Evolutionary conservation across 1,284 basidiomycete species (phyloP), one percentile per base, ranked within the genome.

Genomic region (Meira miltonrushii): DNA sequence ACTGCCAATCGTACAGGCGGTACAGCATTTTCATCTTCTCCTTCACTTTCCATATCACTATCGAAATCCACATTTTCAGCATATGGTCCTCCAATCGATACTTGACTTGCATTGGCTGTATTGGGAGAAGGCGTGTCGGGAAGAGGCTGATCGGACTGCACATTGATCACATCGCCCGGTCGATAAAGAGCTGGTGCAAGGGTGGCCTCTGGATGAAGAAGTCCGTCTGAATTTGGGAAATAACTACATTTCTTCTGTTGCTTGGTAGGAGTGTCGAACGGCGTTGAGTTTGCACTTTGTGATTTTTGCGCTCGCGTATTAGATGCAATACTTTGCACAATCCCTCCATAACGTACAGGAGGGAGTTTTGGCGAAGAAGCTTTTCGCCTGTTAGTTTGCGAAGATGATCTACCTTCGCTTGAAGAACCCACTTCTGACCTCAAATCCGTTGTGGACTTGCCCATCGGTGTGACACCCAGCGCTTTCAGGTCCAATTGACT

Each of bases 1-100:
- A 72, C 66, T n/a, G 68, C 71, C 59, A 69, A 63, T 37, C 59
- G 59, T 33, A 33, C 28, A 33, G 28, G 28, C 10, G 67, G 67
- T 19, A 58, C 49, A 39, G 55, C 58, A 11, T 56, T 55, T 19
- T 56, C 55, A 2, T 50, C 10, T 33, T 63, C 60, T 7, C 54
- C 55, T 23, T 57, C 59, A 8, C 55, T 52, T n/a, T 60, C 58
- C 7, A 33, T 33, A 48, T 48, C 46, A 25, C 25, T 48, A 13
- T 48, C 46, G 12, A 21, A n/a, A n/a, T 48, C 46, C 41, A n/a
- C 41, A 21, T 43, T 21, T 21, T 12, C n/a, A 13, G n/a, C 46
- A 48, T 21, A 48, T 12, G 17, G 17, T 21, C 25, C 46, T 19
- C 19, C 57, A 46, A n/a, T 44, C 3, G 41, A 41, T 19, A 55